Evolutionary conservation across 768 basidiomycete species (phyloP).

Genomic region (Lenzites betulinus): DNA sequence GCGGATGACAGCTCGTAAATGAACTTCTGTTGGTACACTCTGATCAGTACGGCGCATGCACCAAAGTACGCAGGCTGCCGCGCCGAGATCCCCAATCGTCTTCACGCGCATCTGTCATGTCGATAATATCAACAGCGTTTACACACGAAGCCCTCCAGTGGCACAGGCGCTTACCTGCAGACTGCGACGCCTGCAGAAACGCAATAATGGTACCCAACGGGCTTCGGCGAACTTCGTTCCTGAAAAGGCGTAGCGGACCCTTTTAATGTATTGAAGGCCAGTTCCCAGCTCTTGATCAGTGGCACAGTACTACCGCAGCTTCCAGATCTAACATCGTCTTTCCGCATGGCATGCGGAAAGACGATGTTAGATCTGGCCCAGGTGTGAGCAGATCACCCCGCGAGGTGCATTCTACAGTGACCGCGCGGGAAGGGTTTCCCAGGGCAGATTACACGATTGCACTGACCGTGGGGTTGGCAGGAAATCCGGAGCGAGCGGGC

Average conservation of each 20-base stretch:
- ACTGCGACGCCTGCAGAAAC: not conserved
- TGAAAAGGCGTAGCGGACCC: not conserved
- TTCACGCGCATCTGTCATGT: slow-evolving; percentile 2
- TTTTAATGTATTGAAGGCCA: not conserved
- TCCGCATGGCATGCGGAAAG: too few species aligned
- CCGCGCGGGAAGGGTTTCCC: not conserved
- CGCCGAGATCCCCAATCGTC: not conserved
- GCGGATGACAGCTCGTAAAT: slow-evolving; percentile 12
- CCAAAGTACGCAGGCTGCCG: slow-evolving; percentile 4
- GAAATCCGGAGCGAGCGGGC: not conserved
- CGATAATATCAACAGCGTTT: slow-evolving; percentile 1
- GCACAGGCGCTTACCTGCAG: not conserved
- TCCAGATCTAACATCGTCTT: too few species aligned
- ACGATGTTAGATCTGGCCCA: not conserved
- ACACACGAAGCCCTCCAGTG: slow-evolving; percentile 1
- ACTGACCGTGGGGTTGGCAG: slow-evolving; percentile 3
- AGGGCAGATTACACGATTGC: not conserved
- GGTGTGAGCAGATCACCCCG: not conserved
- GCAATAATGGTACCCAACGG: not conserved
- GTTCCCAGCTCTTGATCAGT: not conserved
- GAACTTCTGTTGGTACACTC: slow-evolving; percentile 17
- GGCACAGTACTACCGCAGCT: slow-evolving; percentile 3
- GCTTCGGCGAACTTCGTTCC: not conserved
- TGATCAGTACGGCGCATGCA: slow-evolving; percentile 13
- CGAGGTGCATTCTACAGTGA: not conserved